phyloP scores from a whole-genome alignment of 2,329 filamentous ascomycete genomes.

The Aspergillus amoenus region DNA sequence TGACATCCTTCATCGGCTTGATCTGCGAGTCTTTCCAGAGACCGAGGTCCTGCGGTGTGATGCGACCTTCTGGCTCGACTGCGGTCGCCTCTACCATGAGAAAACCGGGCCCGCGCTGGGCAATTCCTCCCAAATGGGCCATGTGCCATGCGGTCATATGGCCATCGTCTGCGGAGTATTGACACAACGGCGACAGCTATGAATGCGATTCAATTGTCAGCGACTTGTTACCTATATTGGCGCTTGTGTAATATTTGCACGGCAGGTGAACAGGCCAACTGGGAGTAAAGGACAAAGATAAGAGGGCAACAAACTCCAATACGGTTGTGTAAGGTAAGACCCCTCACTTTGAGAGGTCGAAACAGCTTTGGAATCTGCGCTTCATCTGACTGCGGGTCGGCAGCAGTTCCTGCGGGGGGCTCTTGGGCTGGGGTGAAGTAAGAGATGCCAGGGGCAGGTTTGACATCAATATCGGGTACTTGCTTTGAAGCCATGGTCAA shows the following conservation, averaged over 20 bases:
- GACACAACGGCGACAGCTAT: constrained; percentile 54
- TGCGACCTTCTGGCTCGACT: constrained; percentile 73
- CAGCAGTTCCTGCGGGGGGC: constrained; percentile 38
- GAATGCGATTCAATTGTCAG: constrained; percentile 19
- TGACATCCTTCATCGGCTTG: constrained; percentile 63
- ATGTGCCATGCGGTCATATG: constrained; percentile 79
- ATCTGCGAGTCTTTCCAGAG: constrained; percentile 85
- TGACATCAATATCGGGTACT: constrained; percentile 33
- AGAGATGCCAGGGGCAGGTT: constrained; percentile 42
- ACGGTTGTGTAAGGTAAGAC: constrained; percentile 60
- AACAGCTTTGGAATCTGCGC: constrained; percentile 56
- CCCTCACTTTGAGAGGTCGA: constrained; percentile 57
- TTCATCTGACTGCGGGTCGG: constrained; percentile 42
- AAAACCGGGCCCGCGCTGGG: constrained; percentile 71
- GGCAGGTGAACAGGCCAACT: background rate
- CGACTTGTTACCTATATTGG: background rate
- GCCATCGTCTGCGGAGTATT: constrained; percentile 65
- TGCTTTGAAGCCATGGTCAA: background rate
- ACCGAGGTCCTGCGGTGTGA: constrained; percentile 62
- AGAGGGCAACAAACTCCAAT: constrained; percentile 16
- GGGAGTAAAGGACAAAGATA: background rate
- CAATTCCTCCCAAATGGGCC: constrained; percentile 76
- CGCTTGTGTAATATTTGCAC: background rate
- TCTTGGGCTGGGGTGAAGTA: constrained; percentile 42
- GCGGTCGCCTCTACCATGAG: constrained; percentile 75